Conservation (phyloP, 176 grass and related monocot genomes). For the Avena atlantica region DNA sequence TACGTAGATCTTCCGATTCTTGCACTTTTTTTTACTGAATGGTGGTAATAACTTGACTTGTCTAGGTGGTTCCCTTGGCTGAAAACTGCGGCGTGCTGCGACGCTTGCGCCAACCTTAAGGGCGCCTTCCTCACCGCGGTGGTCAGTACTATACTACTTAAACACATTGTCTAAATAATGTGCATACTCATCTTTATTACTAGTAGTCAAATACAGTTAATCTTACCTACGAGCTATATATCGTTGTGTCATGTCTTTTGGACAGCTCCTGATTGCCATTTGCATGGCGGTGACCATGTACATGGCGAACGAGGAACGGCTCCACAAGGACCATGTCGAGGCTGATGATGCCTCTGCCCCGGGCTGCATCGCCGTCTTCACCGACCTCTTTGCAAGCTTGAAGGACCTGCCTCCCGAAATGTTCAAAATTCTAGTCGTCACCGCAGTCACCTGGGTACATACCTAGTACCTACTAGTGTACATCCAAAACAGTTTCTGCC, state of each 20-base stretch:
- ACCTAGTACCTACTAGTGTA: no score
- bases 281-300: conserved; percentile 43
- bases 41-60: no score
- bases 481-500: no score
- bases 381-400: conserved; percentile 49
- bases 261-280: conserved; percentile 44
- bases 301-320: conserved; percentile 40
- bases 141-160: conserved; percentile 25
- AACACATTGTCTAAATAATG: no score
- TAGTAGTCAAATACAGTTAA: no score
- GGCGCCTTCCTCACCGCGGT: conserved; percentile 55
- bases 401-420: conserved; percentile 77
- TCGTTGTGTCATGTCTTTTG: no score
- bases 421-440: conserved; percentile 70
- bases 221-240: no score
- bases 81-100: conserved; percentile 52
- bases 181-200: no score
- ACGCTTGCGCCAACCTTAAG: conserved; percentile 55
- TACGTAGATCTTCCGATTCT: no score
- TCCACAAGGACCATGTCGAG: not conserved
- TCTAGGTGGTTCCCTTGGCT: conserved; percentile 47
- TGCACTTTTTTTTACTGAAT: no score
- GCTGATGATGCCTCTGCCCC: not conserved
- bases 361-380: conserved; percentile 25
- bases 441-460: conserved; percentile 75